Evolutionary conservation across 164 flowering plant genomes (phyloP).

Genomic region (Cinnamomum chago): DNA sequence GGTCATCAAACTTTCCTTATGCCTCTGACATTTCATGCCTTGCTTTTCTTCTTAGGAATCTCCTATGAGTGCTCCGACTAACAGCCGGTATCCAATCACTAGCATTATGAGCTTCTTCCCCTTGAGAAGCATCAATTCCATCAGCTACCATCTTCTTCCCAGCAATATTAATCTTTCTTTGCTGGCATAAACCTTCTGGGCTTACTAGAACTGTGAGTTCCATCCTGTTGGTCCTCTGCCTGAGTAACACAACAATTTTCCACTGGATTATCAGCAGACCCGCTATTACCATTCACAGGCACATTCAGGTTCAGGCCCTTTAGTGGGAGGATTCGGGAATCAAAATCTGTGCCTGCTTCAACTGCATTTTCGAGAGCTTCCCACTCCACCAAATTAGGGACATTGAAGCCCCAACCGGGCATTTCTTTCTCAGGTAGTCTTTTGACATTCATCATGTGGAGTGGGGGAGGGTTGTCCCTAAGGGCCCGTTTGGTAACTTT

Average conservation of each 20-base stretch:
- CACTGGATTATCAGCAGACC: constrained; percentile 26
- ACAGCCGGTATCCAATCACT: constrained; percentile 87
- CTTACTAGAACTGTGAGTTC: too few species aligned
- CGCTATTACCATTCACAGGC: constrained; percentile 23
- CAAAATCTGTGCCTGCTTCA: constrained; percentile 30
- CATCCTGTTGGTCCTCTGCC: constrained; percentile 33
- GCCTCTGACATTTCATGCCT: constrained; percentile 54
- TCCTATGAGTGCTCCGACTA: constrained; percentile 82
- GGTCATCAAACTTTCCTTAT: constrained; percentile 33
- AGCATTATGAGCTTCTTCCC: constrained; percentile 46
- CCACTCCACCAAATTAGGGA: constrained; percentile 93
- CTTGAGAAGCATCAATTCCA: constrained; percentile 90
- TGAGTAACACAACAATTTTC: constrained; percentile 31
- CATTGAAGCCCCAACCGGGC: constrained; percentile 98
- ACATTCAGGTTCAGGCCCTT: constrained; percentile 61
- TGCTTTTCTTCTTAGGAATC: constrained; percentile 73
- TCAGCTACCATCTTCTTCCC: constrained; percentile 80
- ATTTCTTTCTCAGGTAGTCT: constrained; percentile 79
- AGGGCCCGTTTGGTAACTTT: too few species aligned
- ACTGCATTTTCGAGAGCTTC: constrained; percentile 71
- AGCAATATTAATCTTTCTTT: constrained; percentile 57
- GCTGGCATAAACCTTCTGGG: constrained; percentile 33
- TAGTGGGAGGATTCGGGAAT: constrained; percentile 75
- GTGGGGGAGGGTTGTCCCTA: constrained; percentile 78
- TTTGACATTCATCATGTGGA: constrained; percentile 65